Base-by-base conservation (phyloP, 2,329 filamentous ascomycete genomes). In the Aspergillus proliferans region DNA sequence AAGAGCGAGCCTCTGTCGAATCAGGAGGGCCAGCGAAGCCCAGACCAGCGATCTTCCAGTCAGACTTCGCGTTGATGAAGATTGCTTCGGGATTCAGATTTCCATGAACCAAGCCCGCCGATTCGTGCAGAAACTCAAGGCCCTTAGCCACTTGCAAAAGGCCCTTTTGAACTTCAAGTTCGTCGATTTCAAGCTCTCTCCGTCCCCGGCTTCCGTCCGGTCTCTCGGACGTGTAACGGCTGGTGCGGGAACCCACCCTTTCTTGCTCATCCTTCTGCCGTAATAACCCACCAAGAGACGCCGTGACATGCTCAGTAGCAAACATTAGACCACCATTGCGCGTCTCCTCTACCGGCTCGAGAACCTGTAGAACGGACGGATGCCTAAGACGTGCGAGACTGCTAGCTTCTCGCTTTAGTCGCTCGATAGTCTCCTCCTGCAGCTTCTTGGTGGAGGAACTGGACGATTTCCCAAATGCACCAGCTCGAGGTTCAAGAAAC, bases 31-130 rank as follows among this genome's bases (percentile, higher is more conserved):
- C 87, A 65, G 87, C 88, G 68, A 96, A 98, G 0, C 87, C 83
- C 36, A 98, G 79, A n/a, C 92, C 93, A 59, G 90, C 92, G 52
- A 98, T 88, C 68, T 98, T 98, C 93, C 93, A 98, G 69, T 98
- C 93, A 43, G 88, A 95, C 81, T 98, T 98, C 38, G 88, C 83
- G 71, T 98, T 98, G 69, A 98, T 83, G 56, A 95, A 86, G 55
- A 98, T 84, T 15, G 91, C 88, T 55, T 97, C 92, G 0, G 93
- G 93, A 0, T 91, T 97, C 55, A 98, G 70, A 65, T 98, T 98
- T 43, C 87, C 89, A 69, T 98, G 93, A 0, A 97, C 88, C 44
- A 98, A 78, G 1, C 89, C 89, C 8, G 92, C 92, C 65, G 92
- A 95, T 65, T 97, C 92, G 65, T 97, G 92, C 52, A 97, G 73